Conservation (phyloP, 345 rosid genomes). For the Eucalyptus microcorys region DNA sequence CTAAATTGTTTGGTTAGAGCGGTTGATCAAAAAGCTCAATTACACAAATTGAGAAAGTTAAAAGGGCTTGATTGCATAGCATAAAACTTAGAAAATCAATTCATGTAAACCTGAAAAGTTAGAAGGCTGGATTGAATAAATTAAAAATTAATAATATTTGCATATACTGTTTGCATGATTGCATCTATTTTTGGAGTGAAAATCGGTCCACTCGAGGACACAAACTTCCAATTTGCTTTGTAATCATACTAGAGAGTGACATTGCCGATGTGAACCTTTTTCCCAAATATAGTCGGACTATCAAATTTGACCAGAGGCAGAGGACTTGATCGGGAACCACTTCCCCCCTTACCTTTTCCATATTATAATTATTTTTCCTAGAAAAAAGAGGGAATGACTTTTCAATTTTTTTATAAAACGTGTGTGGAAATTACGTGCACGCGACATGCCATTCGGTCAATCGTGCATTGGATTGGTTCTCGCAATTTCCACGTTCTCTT, state of each 20-base stretch:
- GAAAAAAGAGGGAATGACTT: not conserved
- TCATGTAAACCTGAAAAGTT: accelerated
- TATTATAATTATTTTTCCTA: not conserved
- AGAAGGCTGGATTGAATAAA: too few relatives aligned
- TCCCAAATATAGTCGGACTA: not conserved
- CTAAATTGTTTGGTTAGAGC: not conserved
- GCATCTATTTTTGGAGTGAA: too few relatives aligned
- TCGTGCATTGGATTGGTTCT: not conserved
- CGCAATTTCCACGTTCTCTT: not conserved
- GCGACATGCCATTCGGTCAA: not conserved
- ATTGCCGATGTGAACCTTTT: not conserved
- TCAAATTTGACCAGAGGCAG: not conserved
- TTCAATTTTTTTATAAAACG: not conserved
- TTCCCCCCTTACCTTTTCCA: not conserved
- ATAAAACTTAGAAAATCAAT: too few relatives aligned
- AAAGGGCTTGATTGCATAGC: not conserved
- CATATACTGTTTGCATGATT: not conserved
- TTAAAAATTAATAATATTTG: too few relatives aligned
- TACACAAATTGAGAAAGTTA: not conserved
- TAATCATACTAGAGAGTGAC: not conserved
- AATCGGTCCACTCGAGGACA: not conserved
- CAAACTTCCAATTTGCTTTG: not conserved
- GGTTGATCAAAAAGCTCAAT: accelerated
- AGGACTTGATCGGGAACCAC: not conserved
- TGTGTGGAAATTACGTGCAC: not conserved